Evolutionary conservation across 1,284 basidiomycete species (phyloP), one percentile per base, ranked within the genome.

Genomic region (Ceratobasidium sp.): DNA sequence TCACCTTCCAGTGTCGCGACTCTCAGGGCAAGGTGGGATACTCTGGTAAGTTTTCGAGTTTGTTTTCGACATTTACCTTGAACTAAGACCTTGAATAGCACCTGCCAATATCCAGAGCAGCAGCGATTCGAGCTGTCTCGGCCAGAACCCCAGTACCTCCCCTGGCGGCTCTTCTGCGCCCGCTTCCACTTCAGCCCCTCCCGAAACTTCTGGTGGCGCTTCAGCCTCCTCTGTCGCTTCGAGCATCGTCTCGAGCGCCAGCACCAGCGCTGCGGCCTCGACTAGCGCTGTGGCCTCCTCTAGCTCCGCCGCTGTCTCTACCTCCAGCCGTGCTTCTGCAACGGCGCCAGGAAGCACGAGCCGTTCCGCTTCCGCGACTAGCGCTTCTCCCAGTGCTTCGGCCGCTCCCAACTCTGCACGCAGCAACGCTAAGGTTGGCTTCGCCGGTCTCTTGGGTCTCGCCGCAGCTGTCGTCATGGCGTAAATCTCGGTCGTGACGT

Each of bases 371-470:
- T 15, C 70, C 6, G 70, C 71, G 44, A 73, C 71, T 20, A 73
- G 58, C 51, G 60, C 72, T 33, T 46, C 72, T n/a, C n/a, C n/a
- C n/a, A n/a, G n/a, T n/a, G n/a, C n/a, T n/a, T n/a, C n/a, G n/a
- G 6, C 49, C 7, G 18, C 56, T n/a, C 42, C 70, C 60, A 75
- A 75, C 44, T 39, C 60, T 39, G 72, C 72, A 18, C 28, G 58
- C 60, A 60, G 42, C 72, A 75, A 75, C 49, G 60, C 60, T 46
- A 44, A 75, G 72, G 72, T 75, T 53, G 72, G 72, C 18, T 39
- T 75, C 33, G 72, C 72, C 26, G 72, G 72, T 12, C 72, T 75
- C n/a, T 40, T 75, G 46, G 72, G 72, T 53, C 72, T 75, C 61
- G 72, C 49, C 6, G 72, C 72, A 9, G 72, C 72, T 53, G 72